These are phyloP conservation scores for Tilletiopsis washingtonensis DNA, from an alignment of 1,284 basidiomycete genomes.

Conservation along the genomic window DNA sequence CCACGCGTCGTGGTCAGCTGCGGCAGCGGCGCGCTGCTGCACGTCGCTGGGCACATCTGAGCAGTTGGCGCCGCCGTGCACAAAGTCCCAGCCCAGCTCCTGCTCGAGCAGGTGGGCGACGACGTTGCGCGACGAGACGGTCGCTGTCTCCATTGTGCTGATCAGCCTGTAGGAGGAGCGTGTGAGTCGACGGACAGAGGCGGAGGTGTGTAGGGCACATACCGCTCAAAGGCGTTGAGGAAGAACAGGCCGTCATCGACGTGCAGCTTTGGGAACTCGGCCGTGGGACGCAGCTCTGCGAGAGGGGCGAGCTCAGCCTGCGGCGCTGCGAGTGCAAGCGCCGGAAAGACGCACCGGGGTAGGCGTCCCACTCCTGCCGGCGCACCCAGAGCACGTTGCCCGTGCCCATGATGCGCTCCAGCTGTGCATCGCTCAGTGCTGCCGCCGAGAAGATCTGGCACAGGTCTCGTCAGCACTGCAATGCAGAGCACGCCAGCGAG, in stretches of 20 bases:
- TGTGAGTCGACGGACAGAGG: not conserved
- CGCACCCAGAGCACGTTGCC: slow-evolving; percentile 58
- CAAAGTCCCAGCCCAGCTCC: slow-evolving; percentile 33
- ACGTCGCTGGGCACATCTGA: not conserved
- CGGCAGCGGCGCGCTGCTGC: not conserved
- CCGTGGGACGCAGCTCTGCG: slow-evolving; percentile 62
- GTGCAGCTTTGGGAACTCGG: slow-evolving; percentile 65
- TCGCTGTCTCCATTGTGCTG: slow-evolving; percentile 81
- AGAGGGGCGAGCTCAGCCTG: slow-evolving; percentile 51
- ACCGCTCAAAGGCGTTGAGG: slow-evolving; percentile 70
- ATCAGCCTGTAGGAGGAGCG: slow-evolving; percentile 5
- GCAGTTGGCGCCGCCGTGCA: slow-evolving; percentile 31
- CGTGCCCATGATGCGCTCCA: slow-evolving; percentile 49
- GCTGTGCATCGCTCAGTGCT: slow-evolving; percentile 60
- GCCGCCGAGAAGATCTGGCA: slow-evolving; percentile 62
- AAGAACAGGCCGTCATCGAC: slow-evolving; percentile 73
- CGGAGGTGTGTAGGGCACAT: slow-evolving; percentile 6
- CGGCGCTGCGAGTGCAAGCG: too few relatives aligned
- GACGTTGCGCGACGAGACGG: slow-evolving; percentile 70
- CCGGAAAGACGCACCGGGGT: slow-evolving; percentile 49
- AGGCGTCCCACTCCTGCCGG: slow-evolving; percentile 60
- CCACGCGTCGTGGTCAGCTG: not conserved
- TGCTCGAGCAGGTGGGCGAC: slow-evolving; percentile 29
- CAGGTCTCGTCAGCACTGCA: not conserved
- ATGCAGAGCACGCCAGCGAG: too few relatives aligned